Conservation (phyloP, 805 yeast genomes). For the Kodamaea sagamina region DNA sequence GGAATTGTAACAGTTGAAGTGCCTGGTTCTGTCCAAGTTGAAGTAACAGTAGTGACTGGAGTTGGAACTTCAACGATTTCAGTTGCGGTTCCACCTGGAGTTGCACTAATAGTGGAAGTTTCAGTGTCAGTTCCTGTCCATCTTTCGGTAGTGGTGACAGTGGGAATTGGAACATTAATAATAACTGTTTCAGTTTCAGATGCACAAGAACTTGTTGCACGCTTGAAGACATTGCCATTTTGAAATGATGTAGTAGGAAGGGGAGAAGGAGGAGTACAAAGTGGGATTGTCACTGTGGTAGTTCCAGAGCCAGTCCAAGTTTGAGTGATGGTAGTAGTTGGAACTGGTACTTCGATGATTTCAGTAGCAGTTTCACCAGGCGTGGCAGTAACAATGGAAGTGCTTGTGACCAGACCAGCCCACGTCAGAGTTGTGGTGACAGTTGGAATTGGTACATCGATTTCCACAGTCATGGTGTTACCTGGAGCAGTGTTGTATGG, state of each 20-base stretch:
- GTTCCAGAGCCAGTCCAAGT: conserved; percentile 17
- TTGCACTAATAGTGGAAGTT: conserved; percentile 6
- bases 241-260: conserved; percentile 16
- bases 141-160: too few species aligned
- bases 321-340: conserved; percentile 14
- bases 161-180: conserved; percentile 14
- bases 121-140: not conserved
- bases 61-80: conserved; percentile 20
- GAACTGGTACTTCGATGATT: conserved; percentile 19
- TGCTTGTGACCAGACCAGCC: conserved; percentile 18
- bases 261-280: conserved; percentile 12
- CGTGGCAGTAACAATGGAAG: conserved; percentile 14
- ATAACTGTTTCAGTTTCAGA: conserved; percentile 16
- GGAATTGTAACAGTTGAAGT: conserved; percentile 3
- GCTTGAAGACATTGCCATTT: conserved; percentile 9
- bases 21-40: conserved; percentile 16
- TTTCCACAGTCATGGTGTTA: conserved; percentile 16
- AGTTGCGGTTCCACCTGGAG: conserved; percentile 14
- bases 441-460: conserved; percentile 20
- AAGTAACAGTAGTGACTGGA: conserved; percentile 14
- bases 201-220: not conserved
- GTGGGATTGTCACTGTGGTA: conserved; percentile 2
- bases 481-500: conserved; percentile 10
- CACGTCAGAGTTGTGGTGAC: conserved; percentile 18
- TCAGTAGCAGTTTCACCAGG: conserved; percentile 14